Base-by-base conservation (phyloP, 495 filamentous ascomycete species). In the Penicillium alfredii region DNA sequence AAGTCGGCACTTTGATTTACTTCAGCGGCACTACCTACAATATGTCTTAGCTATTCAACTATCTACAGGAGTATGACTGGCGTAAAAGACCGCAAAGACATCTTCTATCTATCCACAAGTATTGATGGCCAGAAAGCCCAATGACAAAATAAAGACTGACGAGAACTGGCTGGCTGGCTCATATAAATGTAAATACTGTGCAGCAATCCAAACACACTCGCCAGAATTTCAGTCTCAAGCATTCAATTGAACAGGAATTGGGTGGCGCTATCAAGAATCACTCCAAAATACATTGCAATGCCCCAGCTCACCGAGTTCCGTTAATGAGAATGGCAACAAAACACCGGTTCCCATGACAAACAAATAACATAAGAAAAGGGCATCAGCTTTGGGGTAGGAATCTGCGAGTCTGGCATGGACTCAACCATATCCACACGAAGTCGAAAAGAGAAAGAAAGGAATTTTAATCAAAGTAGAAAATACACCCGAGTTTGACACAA, bases 271-370 rank as follows among this genome's bases (percentile, higher is more conserved):
- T 45, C 35, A 36, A 49, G 38, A 36, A 34, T 29, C 33, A 42
- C 44, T 51, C 34, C 45, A 26, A 44, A 45, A 45, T 55, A 53
- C 21, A 53, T 45, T 51, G 29, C 34, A 47, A 53, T 44, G 30
- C 43, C 37, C 40, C 53, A 33, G 40, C 33, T 51, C 29, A 33
- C 41, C 44, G 31, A 32, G 34, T n/a, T 41, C 46, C 53, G 53
- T 49, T 56, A 53, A 56, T 56, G 53, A 50, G 29, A 44, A 42
- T 41, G 39, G 43, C 46, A 47, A 35, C 19, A 54, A 44, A 44
- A 53, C 42, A 54, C 44, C 45, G 28, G 36, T 42, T 40, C 47
- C 45, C n/a, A n/a, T n/a, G n/a, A n/a, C n/a, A n/a, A n/a, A n/a
- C n/a, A n/a, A n/a, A n/a, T 33, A 53, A 33, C 28, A 39, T 46